These are phyloP conservation scores for Cokeromyces recurvatus DNA, from an alignment of 371 early-diverging fungal species.

Conservation along the genomic window DNA sequence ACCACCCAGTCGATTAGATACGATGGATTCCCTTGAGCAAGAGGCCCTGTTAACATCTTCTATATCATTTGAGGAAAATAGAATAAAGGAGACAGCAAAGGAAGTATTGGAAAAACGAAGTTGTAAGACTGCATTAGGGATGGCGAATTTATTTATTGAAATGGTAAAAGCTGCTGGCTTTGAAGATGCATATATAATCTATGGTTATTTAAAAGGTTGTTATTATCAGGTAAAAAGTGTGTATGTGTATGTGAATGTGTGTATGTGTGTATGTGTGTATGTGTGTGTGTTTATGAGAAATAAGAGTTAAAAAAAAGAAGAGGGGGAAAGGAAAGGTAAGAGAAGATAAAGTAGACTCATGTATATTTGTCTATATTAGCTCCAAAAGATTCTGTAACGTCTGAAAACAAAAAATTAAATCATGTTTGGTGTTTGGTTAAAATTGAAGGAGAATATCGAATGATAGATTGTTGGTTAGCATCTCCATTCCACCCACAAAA, in stretches of 20 bases:
- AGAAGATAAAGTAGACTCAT: not conserved
- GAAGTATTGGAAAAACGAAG: slow-evolving; percentile 37
- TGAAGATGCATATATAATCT: slow-evolving; percentile 46
- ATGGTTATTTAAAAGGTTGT: slow-evolving; percentile 52
- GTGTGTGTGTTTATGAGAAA: too few species aligned
- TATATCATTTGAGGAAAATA: not conserved
- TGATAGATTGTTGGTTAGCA: slow-evolving; percentile 60
- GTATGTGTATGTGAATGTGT: too few species aligned
- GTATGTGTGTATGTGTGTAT: too few species aligned
- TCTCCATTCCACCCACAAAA: slow-evolving; percentile 40
- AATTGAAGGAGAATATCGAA: slow-evolving; percentile 56
- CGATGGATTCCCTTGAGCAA: slow-evolving; percentile 15
- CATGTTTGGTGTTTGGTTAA: slow-evolving; percentile 63
- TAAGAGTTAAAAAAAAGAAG: too few species aligned
- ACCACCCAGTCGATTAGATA: slow-evolving; percentile 1
- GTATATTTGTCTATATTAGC: slow-evolving; percentile 1
- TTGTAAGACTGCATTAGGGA: slow-evolving; percentile 45
- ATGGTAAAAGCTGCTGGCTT: slow-evolving; percentile 56
- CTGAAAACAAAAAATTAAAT: slow-evolving; percentile 26
- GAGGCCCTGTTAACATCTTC: not conserved
- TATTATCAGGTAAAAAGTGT: slow-evolving; percentile 17
- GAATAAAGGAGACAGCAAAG: slow-evolving; percentile 30
- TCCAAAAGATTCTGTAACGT: slow-evolving; percentile 31
- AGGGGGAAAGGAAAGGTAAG: too few species aligned
- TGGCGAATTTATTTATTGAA: slow-evolving; percentile 54